Evolutionary conservation across 768 basidiomycete genomes (phyloP).

Genomic region (Dioszegia hungarica): DNA sequence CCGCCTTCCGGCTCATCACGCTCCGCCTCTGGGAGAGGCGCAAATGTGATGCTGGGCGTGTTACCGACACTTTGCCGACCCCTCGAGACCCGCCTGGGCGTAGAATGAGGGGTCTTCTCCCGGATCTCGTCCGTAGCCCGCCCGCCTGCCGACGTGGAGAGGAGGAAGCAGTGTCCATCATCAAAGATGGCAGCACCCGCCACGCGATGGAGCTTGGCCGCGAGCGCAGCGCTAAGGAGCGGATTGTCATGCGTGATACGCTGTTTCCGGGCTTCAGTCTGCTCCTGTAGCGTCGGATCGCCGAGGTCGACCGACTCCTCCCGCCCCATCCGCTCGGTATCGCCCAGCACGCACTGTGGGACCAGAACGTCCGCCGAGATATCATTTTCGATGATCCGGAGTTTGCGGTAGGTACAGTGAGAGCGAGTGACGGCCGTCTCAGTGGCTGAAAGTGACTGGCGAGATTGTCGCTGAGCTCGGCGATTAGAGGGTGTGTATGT

Average conservation of each 20-base stretch:
- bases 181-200: constrained; percentile 28
- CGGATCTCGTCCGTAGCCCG: background rate
- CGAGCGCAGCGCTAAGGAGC: constrained; percentile 14
- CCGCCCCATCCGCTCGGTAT: constrained; percentile 17
- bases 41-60: background rate
- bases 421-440: constrained; percentile 37
- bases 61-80: background rate
- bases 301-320: constrained; percentile 28
- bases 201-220: constrained; percentile 28
- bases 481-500: background rate
- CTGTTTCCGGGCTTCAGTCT: constrained; percentile 11
- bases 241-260: constrained; percentile 16
- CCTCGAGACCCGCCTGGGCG: background rate
- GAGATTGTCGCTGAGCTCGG: constrained; percentile 10
- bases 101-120: background rate
- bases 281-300: constrained; percentile 21
- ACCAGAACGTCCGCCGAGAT: constrained; percentile 27
- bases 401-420: constrained; percentile 42
- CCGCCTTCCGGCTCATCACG: no score
- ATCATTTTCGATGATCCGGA: constrained; percentile 24
- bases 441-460: constrained; percentile 2
- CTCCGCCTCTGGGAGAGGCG: no score
- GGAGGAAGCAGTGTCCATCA: constrained; percentile 32
- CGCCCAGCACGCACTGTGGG: constrained; percentile 32
- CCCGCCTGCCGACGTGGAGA: constrained; percentile 16